These are phyloP conservation scores for Physcomitrellopsis africana DNA, from an alignment of 225 moss, liverwort and hornwort genomes.

Conservation along the genomic window DNA sequence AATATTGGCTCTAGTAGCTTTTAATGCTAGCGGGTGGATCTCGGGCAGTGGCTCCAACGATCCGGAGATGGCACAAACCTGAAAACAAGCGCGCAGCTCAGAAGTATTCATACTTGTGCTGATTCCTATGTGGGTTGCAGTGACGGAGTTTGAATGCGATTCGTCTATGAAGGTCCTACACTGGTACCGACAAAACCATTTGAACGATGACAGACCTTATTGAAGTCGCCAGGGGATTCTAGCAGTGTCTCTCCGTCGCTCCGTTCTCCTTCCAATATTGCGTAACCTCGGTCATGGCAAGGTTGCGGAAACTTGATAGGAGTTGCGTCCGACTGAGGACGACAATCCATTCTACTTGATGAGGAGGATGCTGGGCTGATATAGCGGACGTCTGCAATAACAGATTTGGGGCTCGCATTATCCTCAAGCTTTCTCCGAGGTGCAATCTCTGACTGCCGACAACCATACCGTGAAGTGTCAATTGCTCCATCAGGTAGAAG, in stretches of 20 bases:
- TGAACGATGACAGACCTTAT: conserved; percentile 28
- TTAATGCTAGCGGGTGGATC: conserved; percentile 40
- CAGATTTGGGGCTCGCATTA: conserved; percentile 46
- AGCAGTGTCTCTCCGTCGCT: conserved; percentile 48
- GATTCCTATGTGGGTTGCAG: too few relatives aligned
- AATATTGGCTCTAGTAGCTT: conserved; percentile 30
- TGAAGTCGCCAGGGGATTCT: conserved; percentile 40
- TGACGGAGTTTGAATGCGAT: background rate
- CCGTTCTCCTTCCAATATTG: conserved; percentile 49
- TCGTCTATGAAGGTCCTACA: background rate
- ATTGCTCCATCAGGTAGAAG: conserved; percentile 32
- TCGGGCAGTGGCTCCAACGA: conserved; percentile 46
- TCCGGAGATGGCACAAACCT: conserved; percentile 35
- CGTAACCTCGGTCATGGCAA: conserved; percentile 49
- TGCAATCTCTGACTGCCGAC: conserved; percentile 24
- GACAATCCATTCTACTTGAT: conserved; percentile 48
- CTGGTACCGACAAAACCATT: background rate
- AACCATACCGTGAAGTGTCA: conserved; percentile 14
- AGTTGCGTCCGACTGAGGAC: conserved; percentile 24
- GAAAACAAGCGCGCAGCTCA: background rate
- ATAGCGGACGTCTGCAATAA: conserved; percentile 43
- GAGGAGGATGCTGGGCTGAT: conserved; percentile 50
- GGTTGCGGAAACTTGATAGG: conserved; percentile 32
- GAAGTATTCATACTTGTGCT: background rate
- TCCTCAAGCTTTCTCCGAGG: conserved; percentile 30